phyloP scores from a whole-genome alignment of 2,329 filamentous ascomycete genomes.

The Zelopaecilomyces penicillatus region DNA sequence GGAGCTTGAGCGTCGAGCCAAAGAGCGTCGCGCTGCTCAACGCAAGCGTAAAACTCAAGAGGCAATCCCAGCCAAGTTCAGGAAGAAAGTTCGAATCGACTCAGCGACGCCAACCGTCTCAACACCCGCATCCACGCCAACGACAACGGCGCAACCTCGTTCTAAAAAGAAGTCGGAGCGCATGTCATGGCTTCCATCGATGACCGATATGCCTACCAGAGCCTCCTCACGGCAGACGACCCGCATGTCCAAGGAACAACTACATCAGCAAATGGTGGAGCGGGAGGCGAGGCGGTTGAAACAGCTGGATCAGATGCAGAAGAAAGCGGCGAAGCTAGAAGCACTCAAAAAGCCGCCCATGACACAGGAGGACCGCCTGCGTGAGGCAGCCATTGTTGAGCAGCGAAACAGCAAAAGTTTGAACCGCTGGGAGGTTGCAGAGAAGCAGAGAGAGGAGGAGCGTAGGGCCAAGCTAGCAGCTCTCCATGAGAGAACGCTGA shows the following conservation, averaged over 20 bases:
- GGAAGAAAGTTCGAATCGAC: constrained; percentile 71
- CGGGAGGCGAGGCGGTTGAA: constrained; percentile 62
- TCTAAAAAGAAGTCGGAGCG: constrained; percentile 55
- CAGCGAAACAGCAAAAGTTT: constrained; percentile 81
- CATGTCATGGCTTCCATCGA: constrained; percentile 48
- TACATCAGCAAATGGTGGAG: constrained; percentile 65
- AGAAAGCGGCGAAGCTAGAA: constrained; percentile 60
- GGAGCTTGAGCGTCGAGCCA: constrained; percentile 70
- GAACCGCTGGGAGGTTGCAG: constrained; percentile 88
- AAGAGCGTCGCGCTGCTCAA: constrained; percentile 55
- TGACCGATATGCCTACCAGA: constrained; percentile 47
- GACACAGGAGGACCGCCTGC: constrained; percentile 79
- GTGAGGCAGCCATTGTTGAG: constrained; percentile 75
- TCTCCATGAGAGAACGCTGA: constrained; percentile 74
- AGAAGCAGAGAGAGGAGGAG: constrained; percentile 80
- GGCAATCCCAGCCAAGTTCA: constrained; percentile 59
- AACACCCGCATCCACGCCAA: constrained; percentile 22
- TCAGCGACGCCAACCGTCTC: constrained; percentile 28
- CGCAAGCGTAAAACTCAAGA: constrained; percentile 77
- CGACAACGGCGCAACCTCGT: constrained; percentile 34
- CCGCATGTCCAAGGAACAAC: constrained; percentile 50
- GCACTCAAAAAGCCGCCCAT: constrained; percentile 70
- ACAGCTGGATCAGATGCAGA: constrained; percentile 60
- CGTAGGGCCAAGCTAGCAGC: constrained; percentile 76
- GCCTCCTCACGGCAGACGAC: constrained; percentile 52